Conservation (phyloP, 164 flowering plant species). For the Sedum album region DNA sequence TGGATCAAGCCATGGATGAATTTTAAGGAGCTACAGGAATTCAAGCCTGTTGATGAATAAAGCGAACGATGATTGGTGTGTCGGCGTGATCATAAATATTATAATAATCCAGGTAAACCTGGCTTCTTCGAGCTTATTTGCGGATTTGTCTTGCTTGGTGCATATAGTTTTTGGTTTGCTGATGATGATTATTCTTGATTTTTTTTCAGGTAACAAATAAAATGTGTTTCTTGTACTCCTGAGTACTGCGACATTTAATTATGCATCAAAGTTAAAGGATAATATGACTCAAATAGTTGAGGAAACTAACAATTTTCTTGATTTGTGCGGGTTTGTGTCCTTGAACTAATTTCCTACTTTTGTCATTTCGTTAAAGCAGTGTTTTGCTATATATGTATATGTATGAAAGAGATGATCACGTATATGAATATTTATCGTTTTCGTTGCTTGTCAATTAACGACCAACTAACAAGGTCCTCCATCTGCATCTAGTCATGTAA, state of each 20-base stretch:
- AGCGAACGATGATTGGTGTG: neutral
- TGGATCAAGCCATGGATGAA: conserved; percentile 35
- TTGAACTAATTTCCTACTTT: neutral
- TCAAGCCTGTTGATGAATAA: conserved; percentile 22
- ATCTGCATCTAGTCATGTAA: neutral
- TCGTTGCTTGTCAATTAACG: too few species aligned
- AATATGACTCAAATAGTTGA: neutral
- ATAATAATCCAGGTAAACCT: neutral
- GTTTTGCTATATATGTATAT: neutral
- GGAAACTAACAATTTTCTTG: neutral
- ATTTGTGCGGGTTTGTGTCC: neutral
- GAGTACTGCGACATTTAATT: too few species aligned
- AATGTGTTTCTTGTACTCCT: neutral
- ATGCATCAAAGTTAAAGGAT: neutral
- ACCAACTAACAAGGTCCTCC: too few species aligned
- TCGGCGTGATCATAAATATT: neutral
- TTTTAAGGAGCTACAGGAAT: conserved; percentile 32
- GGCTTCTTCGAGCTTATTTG: too few species aligned
- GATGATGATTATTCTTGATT: neutral
- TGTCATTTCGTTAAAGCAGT: neutral
- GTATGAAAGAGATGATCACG: neutral
- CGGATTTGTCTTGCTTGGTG: too few species aligned
- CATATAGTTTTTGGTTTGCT: too few species aligned
- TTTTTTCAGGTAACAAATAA: neutral
- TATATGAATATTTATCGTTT: neutral